Evolutionary conservation across 768 basidiomycete genomes (phyloP).

Genomic region (Amanita fuliginea): DNA sequence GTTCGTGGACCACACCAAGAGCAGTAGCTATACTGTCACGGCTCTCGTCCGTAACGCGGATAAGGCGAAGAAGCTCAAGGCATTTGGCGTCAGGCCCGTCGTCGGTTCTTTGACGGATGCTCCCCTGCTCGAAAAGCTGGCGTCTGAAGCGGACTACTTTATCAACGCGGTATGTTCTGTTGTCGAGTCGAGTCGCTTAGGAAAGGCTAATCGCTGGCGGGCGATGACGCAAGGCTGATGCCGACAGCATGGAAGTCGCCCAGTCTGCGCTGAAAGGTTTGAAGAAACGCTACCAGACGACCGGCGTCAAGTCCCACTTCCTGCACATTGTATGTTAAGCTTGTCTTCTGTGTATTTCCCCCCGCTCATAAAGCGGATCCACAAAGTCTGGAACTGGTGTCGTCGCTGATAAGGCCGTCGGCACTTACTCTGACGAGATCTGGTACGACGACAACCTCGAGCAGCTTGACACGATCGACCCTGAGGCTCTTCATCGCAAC

Average conservation of each 20-base stretch:
- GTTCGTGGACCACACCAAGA: conserved; percentile 26
- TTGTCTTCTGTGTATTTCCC: neutral
- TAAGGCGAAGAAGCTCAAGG: conserved; percentile 31
- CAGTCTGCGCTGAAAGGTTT: conserved; percentile 40
- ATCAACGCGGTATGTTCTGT: conserved; percentile 15
- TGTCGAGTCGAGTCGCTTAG: neutral
- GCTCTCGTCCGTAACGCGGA: conserved; percentile 32
- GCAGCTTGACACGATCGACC: neutral
- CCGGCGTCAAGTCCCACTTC: conserved; percentile 31
- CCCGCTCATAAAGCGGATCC: neutral
- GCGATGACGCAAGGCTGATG: conserved; percentile 18
- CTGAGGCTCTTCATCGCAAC: conserved; percentile 26
- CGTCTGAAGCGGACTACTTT: conserved; percentile 31
- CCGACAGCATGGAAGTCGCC: conserved; percentile 33
- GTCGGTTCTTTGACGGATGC: conserved; percentile 37
- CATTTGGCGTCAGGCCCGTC: conserved; percentile 25
- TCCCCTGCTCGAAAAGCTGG: conserved; percentile 28
- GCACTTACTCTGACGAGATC: neutral
- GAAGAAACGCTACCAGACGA: conserved; percentile 32
- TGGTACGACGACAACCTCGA: neutral
- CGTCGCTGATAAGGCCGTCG: neutral
- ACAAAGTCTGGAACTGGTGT: neutral
- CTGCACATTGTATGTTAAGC: conserved; percentile 57
- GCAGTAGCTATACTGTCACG: conserved; percentile 26
- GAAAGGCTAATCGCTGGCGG: neutral